Evolutionary conservation across 1,139 yeast species (phyloP).

Genomic region (Zygosaccharomyces pseudobailii): DNA sequence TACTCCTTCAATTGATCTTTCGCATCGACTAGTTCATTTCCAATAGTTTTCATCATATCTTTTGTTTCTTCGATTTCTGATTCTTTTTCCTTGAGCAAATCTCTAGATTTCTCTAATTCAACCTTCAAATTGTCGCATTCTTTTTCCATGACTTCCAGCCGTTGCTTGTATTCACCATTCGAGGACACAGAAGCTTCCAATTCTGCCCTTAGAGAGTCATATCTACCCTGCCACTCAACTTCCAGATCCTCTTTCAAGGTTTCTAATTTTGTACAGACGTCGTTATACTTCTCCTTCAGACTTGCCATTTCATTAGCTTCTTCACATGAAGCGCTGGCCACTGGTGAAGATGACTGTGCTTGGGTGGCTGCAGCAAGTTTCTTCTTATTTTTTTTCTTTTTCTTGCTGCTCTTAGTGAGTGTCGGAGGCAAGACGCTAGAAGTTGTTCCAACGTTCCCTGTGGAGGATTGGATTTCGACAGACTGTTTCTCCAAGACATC

Average conservation of each 20-base stretch:
- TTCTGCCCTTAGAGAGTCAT: constrained; percentile 16
- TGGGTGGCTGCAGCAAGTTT: constrained; percentile 14
- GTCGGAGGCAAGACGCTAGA: neutral
- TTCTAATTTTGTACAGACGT: constrained; percentile 41
- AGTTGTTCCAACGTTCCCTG: neutral
- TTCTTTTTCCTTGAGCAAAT: constrained; percentile 21
- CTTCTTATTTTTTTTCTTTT: constrained; percentile 19
- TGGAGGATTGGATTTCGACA: neutral
- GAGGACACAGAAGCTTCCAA: constrained; percentile 3
- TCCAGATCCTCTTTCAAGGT: constrained; percentile 26
- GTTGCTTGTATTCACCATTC: constrained; percentile 3
- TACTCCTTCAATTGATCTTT: constrained; percentile 27
- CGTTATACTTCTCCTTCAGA: constrained; percentile 29
- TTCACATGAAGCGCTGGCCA: constrained; percentile 8
- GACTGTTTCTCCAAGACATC: constrained; percentile 3
- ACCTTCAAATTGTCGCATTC: constrained; percentile 15
- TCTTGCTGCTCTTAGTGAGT: constrained; percentile 10
- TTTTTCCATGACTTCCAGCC: constrained; percentile 13
- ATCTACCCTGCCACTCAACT: constrained; percentile 19
- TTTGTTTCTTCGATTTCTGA: constrained; percentile 42
- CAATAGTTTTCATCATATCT: constrained; percentile 70
- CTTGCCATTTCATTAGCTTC: constrained; percentile 4
- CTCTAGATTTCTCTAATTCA: constrained; percentile 12
- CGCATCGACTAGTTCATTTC: constrained; percentile 61
- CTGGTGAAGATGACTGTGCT: constrained; percentile 19